phyloP scores from a whole-genome alignment of 1,139 yeast genomes.

The Candida buenavistaensis region DNA sequence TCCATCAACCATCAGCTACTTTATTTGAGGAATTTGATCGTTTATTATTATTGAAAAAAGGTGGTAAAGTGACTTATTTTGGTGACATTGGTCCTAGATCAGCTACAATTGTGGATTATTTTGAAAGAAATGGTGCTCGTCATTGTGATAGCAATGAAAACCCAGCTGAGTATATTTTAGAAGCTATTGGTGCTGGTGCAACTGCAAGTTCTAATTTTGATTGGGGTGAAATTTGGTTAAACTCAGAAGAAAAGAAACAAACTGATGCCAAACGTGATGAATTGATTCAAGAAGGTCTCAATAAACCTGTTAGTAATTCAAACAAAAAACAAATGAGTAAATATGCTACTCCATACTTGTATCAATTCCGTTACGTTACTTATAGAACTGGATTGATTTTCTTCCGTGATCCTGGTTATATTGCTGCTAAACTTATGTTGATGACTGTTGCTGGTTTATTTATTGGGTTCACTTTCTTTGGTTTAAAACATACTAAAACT shows the following conservation, averaged over 20 bases:
- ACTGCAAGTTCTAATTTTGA: conserved; percentile 49
- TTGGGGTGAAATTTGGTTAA: conserved; percentile 49
- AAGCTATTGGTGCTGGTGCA: conserved; percentile 70
- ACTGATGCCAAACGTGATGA: conserved; percentile 18
- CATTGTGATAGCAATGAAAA: conserved; percentile 53
- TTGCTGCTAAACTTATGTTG: conserved; percentile 43
- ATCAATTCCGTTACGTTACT: conserved; percentile 36
- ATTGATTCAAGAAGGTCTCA: conserved; percentile 12
- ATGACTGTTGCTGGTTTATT: conserved; percentile 49
- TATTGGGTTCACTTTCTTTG: conserved; percentile 53
- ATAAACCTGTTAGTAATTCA: conserved; percentile 7
- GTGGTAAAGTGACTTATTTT: conserved; percentile 79
- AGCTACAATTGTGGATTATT: conserved; percentile 59
- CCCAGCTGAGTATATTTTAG: conserved; percentile 68
- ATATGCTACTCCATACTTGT: conserved; percentile 38
- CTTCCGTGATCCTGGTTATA: conserved; percentile 47
- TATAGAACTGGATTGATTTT: conserved; percentile 34
- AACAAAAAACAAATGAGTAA: conserved; percentile 14
- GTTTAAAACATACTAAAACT: conserved; percentile 36
- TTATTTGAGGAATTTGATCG: conserved; percentile 78
- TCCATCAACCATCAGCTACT: conserved; percentile 82
- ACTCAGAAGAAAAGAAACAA: conserved; percentile 31
- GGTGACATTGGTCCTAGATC: conserved; percentile 77
- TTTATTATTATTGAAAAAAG: conserved; percentile 65
- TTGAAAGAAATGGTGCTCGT: conserved; percentile 69